Percentiles rank a stretch among this genome's conserved stretches.
Evolutionary conservation across 768 basidiomycete genomes (phyloP).

Genomic region (Trametopsis cervina): DNA sequence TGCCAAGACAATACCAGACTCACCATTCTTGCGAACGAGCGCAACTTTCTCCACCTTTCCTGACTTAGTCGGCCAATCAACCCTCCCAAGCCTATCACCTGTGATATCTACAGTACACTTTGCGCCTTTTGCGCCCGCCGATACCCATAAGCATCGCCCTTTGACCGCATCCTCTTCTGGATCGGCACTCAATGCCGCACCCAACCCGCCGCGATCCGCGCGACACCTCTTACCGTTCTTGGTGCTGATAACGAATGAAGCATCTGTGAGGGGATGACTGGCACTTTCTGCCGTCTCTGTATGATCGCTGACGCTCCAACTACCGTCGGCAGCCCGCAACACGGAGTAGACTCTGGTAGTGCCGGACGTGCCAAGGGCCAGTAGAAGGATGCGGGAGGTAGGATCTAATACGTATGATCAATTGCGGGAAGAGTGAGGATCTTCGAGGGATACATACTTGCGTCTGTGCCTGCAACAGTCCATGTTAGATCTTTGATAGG

Average conservation of each 20-base stretch:
- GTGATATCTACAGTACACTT: slow-evolving; percentile 49
- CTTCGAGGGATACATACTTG: slow-evolving; percentile 33
- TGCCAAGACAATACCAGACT: slow-evolving; percentile 20
- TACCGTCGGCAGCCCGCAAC: slow-evolving; percentile 27
- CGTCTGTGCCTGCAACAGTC: slow-evolving; percentile 51
- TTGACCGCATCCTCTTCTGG: slow-evolving; percentile 16
- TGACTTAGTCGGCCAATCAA: slow-evolving; percentile 51
- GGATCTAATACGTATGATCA: no score
- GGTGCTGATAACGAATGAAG: slow-evolving; percentile 48
- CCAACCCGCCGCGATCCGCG: slow-evolving; percentile 39
- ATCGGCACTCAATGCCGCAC: slow-evolving; percentile 24
- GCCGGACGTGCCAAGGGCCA: slow-evolving; percentile 56
- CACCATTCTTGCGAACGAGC: slow-evolving; percentile 59
- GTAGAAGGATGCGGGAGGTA: slow-evolving; percentile 46
- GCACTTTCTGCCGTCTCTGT: slow-evolving; percentile 31
- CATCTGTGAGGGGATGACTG: slow-evolving; percentile 37
- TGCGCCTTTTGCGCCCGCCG: slow-evolving; percentile 52
- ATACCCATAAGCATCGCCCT: slow-evolving; percentile 39
- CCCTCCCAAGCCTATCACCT: slow-evolving; percentile 60
- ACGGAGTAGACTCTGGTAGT: slow-evolving; percentile 53
- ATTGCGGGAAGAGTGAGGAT: not conserved
- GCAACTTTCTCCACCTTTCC: slow-evolving; percentile 45
- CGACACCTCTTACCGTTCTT: slow-evolving; percentile 40
- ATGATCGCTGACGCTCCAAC: slow-evolving; percentile 27
- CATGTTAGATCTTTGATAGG: slow-evolving; percentile 53